These are phyloP conservation scores for Cyclocybe cylindracea DNA, from an alignment of 768 basidiomycete species.

Conservation along the genomic window DNA sequence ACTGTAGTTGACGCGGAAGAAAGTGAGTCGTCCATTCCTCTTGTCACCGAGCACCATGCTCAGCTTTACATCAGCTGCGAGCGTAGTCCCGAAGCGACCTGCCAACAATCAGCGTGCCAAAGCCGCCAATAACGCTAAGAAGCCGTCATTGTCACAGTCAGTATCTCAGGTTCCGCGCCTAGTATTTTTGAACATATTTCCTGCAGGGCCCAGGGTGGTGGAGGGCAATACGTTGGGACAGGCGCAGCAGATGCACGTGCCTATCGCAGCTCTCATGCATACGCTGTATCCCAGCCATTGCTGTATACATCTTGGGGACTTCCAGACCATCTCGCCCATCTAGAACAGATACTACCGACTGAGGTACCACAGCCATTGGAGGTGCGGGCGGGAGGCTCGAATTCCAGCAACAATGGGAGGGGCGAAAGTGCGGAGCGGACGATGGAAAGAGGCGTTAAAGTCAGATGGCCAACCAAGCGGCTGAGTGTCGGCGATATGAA, in stretches of 20 bases:
- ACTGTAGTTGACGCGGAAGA: conserved; percentile 58
- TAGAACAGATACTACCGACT: conserved; percentile 80
- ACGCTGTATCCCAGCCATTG: conserved; percentile 76
- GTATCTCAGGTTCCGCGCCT: conserved; percentile 24
- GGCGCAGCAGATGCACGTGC: conserved; percentile 57
- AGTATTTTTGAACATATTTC: conserved; percentile 44
- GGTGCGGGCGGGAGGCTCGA: conserved; percentile 50
- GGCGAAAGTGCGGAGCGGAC: conserved; percentile 61
- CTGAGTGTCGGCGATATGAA: conserved; percentile 98
- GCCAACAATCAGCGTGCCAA: conserved; percentile 39
- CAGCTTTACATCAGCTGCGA: conserved; percentile 9
- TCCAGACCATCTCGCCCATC: conserved; percentile 90
- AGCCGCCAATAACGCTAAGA: conserved; percentile 40
- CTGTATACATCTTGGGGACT: conserved; percentile 86
- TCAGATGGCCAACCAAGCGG: conserved; percentile 92
- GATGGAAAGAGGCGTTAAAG: conserved; percentile 78
- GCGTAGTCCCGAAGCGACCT: conserved; percentile 34
- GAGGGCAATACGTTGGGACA: conserved; percentile 37
- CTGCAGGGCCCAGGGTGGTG: conserved; percentile 50
- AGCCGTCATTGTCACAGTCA: conserved; percentile 30
- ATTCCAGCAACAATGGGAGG: conserved; percentile 28
- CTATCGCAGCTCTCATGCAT: conserved; percentile 79
- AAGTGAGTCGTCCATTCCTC: conserved; percentile 37
- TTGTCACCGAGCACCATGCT: conserved; percentile 9
- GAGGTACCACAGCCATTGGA: conserved; percentile 74